phyloP scores from a whole-genome alignment of 2,329 filamentous ascomycete species.

The Penicillium sp. region DNA sequence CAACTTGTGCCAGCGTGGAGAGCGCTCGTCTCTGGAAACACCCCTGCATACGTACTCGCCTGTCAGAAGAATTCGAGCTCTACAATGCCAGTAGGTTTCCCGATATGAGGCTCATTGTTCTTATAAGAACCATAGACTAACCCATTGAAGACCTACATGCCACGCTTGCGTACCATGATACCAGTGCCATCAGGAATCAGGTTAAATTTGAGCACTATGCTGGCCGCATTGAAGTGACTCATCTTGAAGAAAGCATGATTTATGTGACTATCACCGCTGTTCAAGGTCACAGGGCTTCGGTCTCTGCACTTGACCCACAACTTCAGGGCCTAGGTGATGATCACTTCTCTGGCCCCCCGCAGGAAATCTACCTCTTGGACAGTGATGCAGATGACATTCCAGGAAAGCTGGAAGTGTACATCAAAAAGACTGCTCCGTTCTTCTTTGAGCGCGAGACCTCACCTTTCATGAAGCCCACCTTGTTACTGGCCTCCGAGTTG shows the following conservation, averaged over 20 bases:
- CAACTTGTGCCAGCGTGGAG: constrained; percentile 58
- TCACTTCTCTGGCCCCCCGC: constrained; percentile 36
- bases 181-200: constrained; percentile 49
- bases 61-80: constrained; percentile 58
- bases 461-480: constrained; percentile 51
- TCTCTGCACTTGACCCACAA: constrained; percentile 40
- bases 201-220: constrained; percentile 49
- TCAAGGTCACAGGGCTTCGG: constrained; percentile 38
- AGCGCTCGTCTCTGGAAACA: constrained; percentile 61
- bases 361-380: constrained; percentile 50
- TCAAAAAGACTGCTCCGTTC: constrained; percentile 48
- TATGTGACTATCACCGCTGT: constrained; percentile 49
- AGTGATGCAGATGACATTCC: constrained; percentile 50
- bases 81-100: constrained; percentile 50
- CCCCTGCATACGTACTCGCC: constrained; percentile 57
- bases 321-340: constrained; percentile 43
- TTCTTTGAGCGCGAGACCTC: constrained; percentile 52
- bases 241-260: constrained; percentile 53
- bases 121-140: constrained; percentile 17
- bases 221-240: constrained; percentile 54
- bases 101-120: neutral
- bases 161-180: constrained; percentile 52
- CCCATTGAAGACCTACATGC: constrained; percentile 46
- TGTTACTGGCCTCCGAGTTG: constrained; percentile 42
- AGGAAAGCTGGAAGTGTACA: constrained; percentile 54